Percentiles rank a stretch among this genome's conserved stretches.
Conservation (phyloP, 306 rosid species). For the Senna tora region DNA sequence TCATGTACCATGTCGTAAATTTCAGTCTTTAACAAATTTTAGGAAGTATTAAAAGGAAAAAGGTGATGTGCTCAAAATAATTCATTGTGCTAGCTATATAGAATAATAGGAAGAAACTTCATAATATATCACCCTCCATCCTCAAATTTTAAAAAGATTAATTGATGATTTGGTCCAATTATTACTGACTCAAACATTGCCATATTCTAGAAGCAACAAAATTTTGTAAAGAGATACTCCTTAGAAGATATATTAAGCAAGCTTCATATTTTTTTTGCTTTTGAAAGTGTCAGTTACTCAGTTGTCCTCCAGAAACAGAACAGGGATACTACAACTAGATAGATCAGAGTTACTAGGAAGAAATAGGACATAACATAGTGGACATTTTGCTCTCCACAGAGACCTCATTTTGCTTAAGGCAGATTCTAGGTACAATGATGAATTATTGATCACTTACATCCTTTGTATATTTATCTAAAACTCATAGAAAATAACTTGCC, state of each 20-base stretch:
- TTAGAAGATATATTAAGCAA: constrained; percentile 23
- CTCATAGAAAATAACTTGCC: constrained; percentile 17
- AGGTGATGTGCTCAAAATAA: constrained; percentile 4
- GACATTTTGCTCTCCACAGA: not conserved
- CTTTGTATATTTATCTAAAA: constrained; percentile 12
- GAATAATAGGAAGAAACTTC: constrained; percentile 1
- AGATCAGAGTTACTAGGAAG: not conserved
- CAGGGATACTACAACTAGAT: constrained; percentile 6
- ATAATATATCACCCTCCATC: not conserved
- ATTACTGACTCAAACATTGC: not conserved
- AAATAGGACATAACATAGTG: not conserved
- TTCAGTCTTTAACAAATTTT: not conserved
- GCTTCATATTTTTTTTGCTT: not conserved
- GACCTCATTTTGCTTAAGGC: not conserved
- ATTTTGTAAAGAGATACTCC: constrained; percentile 2
- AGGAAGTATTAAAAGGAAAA: not conserved
- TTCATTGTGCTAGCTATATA: not conserved
- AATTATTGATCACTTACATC: not conserved
- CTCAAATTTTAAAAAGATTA: not conserved
- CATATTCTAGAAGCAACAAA: not conserved
- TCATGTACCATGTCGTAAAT: not conserved
- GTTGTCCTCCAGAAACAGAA: constrained; percentile 20
- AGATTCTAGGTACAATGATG: not conserved
- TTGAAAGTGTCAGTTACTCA: constrained; percentile 21
- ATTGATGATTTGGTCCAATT: constrained; percentile 14